Percentiles rank a stretch among this genome's conserved stretches.
phyloP scores from a whole-genome alignment of 78 protist species.

The Carpediemonas membranifera region DNA sequence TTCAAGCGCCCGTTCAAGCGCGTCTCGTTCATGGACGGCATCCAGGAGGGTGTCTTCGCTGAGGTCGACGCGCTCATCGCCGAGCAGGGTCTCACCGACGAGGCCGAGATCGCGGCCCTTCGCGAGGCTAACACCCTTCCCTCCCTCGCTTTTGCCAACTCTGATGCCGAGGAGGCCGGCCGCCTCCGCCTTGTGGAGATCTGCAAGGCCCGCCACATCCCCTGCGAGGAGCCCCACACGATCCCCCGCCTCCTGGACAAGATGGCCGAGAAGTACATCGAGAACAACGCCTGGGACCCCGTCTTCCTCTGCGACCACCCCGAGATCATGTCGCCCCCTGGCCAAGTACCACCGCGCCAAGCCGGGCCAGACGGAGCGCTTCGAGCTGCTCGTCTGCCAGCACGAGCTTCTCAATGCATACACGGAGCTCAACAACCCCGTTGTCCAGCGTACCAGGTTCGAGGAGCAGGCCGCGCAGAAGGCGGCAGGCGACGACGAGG shows the following conservation, averaged over 20 bases:
- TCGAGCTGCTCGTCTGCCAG: constrained; percentile 83
- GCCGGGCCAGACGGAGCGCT: constrained; percentile 90
- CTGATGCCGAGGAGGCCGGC: too few species aligned
- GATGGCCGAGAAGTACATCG: constrained; percentile 64
- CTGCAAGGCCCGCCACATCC: constrained; percentile 45
- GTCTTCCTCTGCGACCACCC: constrained; percentile 97
- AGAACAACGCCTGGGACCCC: constrained; percentile 81
- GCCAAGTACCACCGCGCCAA: constrained; percentile 81
- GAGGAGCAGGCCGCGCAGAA: constrained; percentile 72
- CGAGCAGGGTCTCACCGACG: too few species aligned
- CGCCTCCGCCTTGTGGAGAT: neutral
- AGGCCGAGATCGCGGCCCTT: neutral
- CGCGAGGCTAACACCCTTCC: neutral
- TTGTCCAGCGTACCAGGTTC: constrained; percentile 89
- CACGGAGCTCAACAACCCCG: constrained; percentile 98
- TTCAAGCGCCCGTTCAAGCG: constrained; percentile 93
- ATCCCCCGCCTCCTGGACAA: constrained; percentile 94
- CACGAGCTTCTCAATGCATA: constrained; percentile 80
- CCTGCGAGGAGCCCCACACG: constrained; percentile 81
- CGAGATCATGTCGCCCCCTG: constrained; percentile 91
- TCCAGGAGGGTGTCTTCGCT: too few species aligned
- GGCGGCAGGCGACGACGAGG: constrained; percentile 82
- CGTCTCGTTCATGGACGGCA: constrained; percentile 65
- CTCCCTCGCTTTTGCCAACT: neutral
- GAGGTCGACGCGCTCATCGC: too few species aligned